Evolutionary conservation across 805 yeast genomes (phyloP).

Genomic region (Candida saitoana): DNA sequence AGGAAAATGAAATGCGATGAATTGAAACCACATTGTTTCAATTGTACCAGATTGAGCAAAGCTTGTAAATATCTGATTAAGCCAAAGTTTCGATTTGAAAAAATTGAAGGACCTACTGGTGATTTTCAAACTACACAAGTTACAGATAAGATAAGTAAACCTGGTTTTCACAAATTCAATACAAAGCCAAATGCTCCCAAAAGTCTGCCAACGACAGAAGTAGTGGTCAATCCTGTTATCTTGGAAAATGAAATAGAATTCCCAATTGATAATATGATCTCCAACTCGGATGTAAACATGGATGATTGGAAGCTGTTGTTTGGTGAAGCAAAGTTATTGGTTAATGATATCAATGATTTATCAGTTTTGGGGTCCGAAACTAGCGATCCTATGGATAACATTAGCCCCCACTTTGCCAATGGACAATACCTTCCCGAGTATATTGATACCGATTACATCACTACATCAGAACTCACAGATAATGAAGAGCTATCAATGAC

Average conservation of each 20-base stretch:
- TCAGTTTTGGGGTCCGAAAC: slow-evolving; percentile 13
- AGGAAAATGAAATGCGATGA: slow-evolving; percentile 45
- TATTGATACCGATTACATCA: background rate
- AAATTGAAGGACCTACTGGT: slow-evolving; percentile 6
- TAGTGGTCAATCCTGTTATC: background rate
- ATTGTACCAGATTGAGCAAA: slow-evolving; percentile 33
- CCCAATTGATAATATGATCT: background rate
- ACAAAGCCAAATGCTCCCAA: background rate
- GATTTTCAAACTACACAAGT: background rate
- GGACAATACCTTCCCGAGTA: background rate
- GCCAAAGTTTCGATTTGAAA: slow-evolving; percentile 12
- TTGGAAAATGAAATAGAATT: background rate
- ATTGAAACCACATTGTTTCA: slow-evolving; percentile 30
- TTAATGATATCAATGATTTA: slow-evolving; percentile 28
- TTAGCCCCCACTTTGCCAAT: background rate
- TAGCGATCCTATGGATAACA: background rate
- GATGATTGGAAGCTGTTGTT: slow-evolving; percentile 19
- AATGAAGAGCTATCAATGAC: slow-evolving; percentile 8
- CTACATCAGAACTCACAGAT: background rate
- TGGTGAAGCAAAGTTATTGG: slow-evolving; percentile 32
- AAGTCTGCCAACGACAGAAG: background rate
- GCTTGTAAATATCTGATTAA: slow-evolving; percentile 17
- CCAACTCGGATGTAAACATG: background rate
- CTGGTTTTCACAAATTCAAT: background rate
- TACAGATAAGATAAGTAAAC: background rate